Conservation (phyloP, 306 rosid genomes). For the Purshia tridentata region DNA sequence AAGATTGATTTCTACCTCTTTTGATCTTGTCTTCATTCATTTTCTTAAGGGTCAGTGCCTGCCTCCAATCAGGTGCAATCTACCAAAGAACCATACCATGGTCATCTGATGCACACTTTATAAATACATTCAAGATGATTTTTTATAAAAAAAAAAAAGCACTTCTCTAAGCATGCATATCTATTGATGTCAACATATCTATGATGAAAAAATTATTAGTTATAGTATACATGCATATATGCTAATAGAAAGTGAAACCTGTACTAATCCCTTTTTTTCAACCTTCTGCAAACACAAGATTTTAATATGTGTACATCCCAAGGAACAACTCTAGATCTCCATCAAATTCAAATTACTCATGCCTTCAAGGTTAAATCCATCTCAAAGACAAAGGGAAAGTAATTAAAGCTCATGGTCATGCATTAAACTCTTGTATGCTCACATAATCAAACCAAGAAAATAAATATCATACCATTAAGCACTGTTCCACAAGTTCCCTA, state of each 20-base stretch:
- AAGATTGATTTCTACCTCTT: constrained; percentile 49
- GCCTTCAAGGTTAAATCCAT: background rate
- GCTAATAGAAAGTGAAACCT: background rate
- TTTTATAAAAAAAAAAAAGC: background rate
- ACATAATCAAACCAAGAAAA: constrained; percentile 12
- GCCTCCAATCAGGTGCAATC: constrained; percentile 98
- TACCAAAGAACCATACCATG: constrained; percentile 30
- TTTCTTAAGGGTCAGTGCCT: constrained; percentile 67
- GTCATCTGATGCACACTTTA: background rate
- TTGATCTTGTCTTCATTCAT: constrained; percentile 65
- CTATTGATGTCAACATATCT: background rate
- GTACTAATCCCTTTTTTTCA: background rate
- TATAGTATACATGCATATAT: background rate
- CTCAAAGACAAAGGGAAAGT: background rate
- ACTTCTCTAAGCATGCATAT: background rate
- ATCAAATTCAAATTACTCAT: background rate
- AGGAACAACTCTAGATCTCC: background rate
- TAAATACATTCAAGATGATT: background rate
- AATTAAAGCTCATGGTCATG: background rate
- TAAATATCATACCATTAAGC: constrained; percentile 52
- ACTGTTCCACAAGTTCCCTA: constrained; percentile 65
- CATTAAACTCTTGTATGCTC: background rate
- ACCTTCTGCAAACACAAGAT: background rate
- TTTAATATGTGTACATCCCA: background rate
- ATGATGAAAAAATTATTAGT: no score